A percentile compares a stretch with the other conserved stretches of the same genome.
Conservation (phyloP, 495 filamentous ascomycete genomes). For the Lasiosphaeria ovina region DNA sequence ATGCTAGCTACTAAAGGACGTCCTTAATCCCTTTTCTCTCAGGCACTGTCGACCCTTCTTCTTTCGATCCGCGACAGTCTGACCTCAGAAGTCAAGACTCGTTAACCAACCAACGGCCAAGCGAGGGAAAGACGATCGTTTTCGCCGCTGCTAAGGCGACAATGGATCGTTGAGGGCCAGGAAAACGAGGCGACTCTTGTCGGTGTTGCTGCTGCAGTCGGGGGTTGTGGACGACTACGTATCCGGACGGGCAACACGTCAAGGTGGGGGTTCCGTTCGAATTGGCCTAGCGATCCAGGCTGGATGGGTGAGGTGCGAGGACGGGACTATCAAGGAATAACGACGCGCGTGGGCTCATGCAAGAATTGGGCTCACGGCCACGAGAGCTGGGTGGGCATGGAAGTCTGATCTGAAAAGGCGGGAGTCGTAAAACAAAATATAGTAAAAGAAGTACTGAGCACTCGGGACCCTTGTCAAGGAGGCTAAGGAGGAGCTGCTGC, state of each 20-base stretch:
- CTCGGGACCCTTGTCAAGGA: slow-evolving; percentile 8
- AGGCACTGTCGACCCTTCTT: neutral
- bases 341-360: neutral
- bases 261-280: neutral
- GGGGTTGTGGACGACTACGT: neutral
- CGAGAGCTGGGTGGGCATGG: neutral
- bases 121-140: neutral
- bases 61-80: neutral
- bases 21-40: neutral
- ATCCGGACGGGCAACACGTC: neutral
- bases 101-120: neutral
- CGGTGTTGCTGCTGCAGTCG: neutral
- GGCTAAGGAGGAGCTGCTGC: slow-evolving; percentile 9
- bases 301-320: neutral
- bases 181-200: neutral
- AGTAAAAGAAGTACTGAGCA: slow-evolving; percentile 2
- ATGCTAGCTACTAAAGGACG: neutral
- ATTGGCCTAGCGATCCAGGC: neutral
- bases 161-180: neutral
- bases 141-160: neutral
- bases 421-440: slow-evolving; percentile 4
- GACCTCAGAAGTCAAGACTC: neutral
- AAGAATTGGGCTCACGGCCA: slow-evolving; percentile 1
- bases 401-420: neutral
- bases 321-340: neutral